Evolutionary conservation across 2,329 filamentous ascomycete genomes (phyloP).

Genomic region (Ceratocystis cacaofunesta): DNA sequence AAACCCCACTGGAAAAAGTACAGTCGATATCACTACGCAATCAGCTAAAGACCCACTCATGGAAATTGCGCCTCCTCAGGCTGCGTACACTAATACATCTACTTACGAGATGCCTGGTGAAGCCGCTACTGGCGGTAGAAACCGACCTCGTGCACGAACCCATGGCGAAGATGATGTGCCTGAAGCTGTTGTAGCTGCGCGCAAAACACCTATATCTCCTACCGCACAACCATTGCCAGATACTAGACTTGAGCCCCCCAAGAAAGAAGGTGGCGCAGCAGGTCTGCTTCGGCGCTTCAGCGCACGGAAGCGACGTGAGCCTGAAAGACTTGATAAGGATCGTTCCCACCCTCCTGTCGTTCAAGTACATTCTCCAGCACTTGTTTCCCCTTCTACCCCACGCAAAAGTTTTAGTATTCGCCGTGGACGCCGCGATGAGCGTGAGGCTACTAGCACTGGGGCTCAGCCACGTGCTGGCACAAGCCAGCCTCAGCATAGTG

Average conservation of each 20-base stretch:
- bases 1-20: constrained; percentile 9
- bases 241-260: constrained; percentile 47
- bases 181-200: constrained; percentile 37
- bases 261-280: constrained; percentile 76
- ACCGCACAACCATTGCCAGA: constrained; percentile 29
- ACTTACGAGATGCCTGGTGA: constrained; percentile 82
- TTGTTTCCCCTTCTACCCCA: constrained; percentile 41
- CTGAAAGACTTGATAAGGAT: constrained; percentile 45
- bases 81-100: constrained; percentile 74
- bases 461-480: constrained; percentile 39
- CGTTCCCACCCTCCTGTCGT: constrained; percentile 57
- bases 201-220: constrained; percentile 14
- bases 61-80: constrained; percentile 66
- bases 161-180: constrained; percentile 86
- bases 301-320: constrained; percentile 62
- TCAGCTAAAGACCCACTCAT: constrained; percentile 41
- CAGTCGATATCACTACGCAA: constrained; percentile 23
- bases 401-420: constrained; percentile 83
- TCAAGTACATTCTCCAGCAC: constrained; percentile 63
- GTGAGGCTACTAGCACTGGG: constrained; percentile 30
- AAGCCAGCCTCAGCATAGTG: constrained; percentile 59
- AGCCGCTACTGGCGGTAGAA: constrained; percentile 68
- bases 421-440: constrained; percentile 38
- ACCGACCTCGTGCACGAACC: constrained; percentile 73
- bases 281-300: constrained; percentile 81